Evolutionary conservation across 805 yeast species (phyloP).

Genomic region (Lachancea mirantina): DNA sequence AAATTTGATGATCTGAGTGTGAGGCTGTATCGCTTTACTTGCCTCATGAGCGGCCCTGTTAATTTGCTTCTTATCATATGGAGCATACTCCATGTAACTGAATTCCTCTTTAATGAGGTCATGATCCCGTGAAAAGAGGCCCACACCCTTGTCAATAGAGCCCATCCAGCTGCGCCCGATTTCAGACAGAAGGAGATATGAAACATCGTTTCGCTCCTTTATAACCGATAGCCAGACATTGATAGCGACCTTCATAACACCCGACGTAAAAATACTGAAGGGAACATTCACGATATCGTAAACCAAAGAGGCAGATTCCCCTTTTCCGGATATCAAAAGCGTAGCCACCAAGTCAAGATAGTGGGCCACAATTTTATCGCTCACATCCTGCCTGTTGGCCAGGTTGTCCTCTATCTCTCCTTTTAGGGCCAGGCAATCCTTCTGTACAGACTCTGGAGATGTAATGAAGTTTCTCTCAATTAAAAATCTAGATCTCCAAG

Average conservation of each 20-base stretch:
- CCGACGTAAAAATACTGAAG: constrained; percentile 54
- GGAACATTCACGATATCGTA: constrained; percentile 59
- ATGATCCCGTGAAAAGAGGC: constrained; percentile 51
- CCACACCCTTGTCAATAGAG: constrained; percentile 50
- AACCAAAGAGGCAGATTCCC: constrained; percentile 35
- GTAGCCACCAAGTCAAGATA: constrained; percentile 41
- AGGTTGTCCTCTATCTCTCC: constrained; percentile 18
- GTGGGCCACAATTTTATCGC: constrained; percentile 32
- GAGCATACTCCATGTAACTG: constrained; percentile 79
- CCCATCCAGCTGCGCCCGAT: constrained; percentile 63
- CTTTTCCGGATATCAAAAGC: constrained; percentile 33
- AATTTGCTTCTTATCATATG: constrained; percentile 60
- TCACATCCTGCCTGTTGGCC: constrained; percentile 15
- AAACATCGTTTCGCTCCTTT: constrained; percentile 53
- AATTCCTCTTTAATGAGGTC: constrained; percentile 58
- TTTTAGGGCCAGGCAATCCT: constrained; percentile 16
- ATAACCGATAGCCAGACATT: constrained; percentile 77
- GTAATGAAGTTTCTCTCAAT: constrained; percentile 28
- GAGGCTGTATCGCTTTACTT: constrained; percentile 53
- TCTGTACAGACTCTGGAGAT: constrained; percentile 24
- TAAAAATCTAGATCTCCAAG: constrained; percentile 51
- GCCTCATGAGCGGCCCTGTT: constrained; percentile 46
- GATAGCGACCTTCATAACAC: constrained; percentile 55
- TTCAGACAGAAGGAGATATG: constrained; percentile 58
- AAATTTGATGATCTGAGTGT: constrained; percentile 57